A percentile compares a stretch with the other conserved stretches of the same genome.
Conservation (phyloP, 2,329 filamentous ascomycete species). For the Epicoccum sorghinum region DNA sequence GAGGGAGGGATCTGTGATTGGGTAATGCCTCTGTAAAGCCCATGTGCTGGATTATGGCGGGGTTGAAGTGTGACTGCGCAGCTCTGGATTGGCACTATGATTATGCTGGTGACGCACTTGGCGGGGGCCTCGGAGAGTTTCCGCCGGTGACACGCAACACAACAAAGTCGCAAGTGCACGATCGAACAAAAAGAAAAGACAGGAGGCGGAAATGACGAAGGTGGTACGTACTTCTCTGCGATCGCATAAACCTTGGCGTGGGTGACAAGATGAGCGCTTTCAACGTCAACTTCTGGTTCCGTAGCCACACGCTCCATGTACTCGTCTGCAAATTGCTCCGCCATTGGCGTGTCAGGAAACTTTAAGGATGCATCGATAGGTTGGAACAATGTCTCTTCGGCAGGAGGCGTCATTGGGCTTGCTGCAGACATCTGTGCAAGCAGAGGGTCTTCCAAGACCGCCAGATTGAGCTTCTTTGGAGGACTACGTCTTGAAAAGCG, state of each 20-base stretch:
- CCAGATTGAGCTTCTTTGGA: conserved; percentile 39
- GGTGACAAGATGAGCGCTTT: conserved; percentile 51
- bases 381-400: conserved; percentile 31
- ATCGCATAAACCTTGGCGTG: conserved; percentile 58
- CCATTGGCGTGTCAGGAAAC: conserved; percentile 38
- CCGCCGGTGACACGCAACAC: conserved; percentile 25
- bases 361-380: conserved; percentile 34
- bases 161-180: conserved; percentile 12
- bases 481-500: conserved; percentile 21
- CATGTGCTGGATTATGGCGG: conserved; percentile 9
- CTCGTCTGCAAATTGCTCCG: conserved; percentile 43
- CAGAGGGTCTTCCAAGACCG: conserved; percentile 47
- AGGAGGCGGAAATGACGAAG: conserved; percentile 18
- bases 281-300: conserved; percentile 45
- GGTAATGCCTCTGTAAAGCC: conserved; percentile 5
- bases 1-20: conserved; percentile 22
- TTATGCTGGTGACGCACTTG: conserved; percentile 34
- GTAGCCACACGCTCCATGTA: conserved; percentile 33
- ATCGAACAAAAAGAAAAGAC: conserved; percentile 19
- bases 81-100: conserved; percentile 26
- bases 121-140: conserved; percentile 36
- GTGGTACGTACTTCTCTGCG: conserved; percentile 54
- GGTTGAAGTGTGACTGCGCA: conserved; percentile 6
- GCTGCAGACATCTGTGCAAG: conserved; percentile 41
- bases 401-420: conserved; percentile 32